phyloP scores from a whole-genome alignment of 768 basidiomycete species.

The Pleurotus djamor region DNA sequence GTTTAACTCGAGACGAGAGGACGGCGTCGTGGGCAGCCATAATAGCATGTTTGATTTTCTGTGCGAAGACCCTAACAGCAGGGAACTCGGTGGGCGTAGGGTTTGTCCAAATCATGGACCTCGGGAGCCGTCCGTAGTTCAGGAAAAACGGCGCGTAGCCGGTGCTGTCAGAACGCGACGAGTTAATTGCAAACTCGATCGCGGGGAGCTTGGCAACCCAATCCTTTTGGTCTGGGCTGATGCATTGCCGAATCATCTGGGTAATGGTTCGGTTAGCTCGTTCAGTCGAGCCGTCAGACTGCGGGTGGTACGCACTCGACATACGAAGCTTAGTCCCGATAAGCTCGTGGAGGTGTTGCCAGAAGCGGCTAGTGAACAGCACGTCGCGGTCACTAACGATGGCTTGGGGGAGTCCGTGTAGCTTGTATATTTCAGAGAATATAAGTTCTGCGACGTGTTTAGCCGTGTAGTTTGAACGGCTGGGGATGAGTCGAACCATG shows the following conservation, averaged over 20 bases:
- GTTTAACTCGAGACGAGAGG: constrained; percentile 7
- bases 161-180: too few relatives aligned
- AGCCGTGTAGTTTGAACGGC: constrained; percentile 8
- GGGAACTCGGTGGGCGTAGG: too few relatives aligned
- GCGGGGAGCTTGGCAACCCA: too few relatives aligned
- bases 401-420: constrained; percentile 29
- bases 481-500: constrained; percentile 13
- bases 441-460: constrained; percentile 14
- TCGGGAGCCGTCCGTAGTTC: too few relatives aligned
- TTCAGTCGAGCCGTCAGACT: constrained; percentile 26
- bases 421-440: constrained; percentile 17
- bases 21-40: constrained; percentile 30
- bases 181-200: too few relatives aligned
- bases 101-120: too few relatives aligned
- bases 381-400: constrained; percentile 19
- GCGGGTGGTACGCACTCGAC: constrained; percentile 20
- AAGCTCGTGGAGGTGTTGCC: constrained; percentile 13
- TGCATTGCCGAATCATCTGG: constrained; percentile 24
- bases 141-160: too few relatives aligned
- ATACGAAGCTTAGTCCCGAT: constrained; percentile 18
- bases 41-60: too few relatives aligned
- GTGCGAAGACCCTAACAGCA: too few relatives aligned
- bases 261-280: constrained; percentile 25
- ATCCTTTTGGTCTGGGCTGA: too few relatives aligned
- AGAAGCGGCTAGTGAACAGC: too few relatives aligned